Evolutionary conservation across 441 rosid species (phyloP).

Genomic region (Pelargonium citronellum): DNA sequence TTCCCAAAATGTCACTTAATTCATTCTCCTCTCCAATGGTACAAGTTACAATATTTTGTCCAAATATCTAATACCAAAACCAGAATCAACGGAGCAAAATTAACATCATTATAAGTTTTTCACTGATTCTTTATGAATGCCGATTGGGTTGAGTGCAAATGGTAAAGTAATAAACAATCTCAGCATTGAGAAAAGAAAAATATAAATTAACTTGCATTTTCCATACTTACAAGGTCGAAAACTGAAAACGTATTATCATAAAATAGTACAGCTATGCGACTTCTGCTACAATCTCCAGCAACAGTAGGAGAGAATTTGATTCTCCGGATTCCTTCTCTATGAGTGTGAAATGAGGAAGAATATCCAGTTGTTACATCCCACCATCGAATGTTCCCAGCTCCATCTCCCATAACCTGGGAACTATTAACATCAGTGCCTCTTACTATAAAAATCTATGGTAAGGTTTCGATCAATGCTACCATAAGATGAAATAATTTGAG

Average conservation of each 20-base stretch:
- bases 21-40: background rate
- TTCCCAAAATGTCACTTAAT: background rate
- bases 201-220: conserved; percentile 16
- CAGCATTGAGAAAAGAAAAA: background rate
- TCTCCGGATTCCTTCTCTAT: conserved; percentile 89
- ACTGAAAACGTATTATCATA: conserved; percentile 91
- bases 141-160: background rate
- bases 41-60: background rate
- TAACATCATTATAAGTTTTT: background rate
- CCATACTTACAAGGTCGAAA: conserved; percentile 77
- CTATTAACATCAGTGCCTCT: conserved; percentile 24
- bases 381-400: conserved; percentile 95
- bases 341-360: conserved; percentile 88
- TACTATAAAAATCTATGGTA: conserved; percentile 20
- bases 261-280: conserved; percentile 91
- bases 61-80: background rate
- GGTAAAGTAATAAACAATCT: background rate
- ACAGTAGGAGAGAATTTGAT: conserved; percentile 95
- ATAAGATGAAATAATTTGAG: conserved; percentile 16
- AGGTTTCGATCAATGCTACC: conserved; percentile 13
- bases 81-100: background rate
- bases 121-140: background rate
- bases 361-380: conserved; percentile 98
- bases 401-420: conserved; percentile 97
- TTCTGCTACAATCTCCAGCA: conserved; percentile 88